Conservation (phyloP, 106 monocot species). For the Iris macrosiphon region DNA sequence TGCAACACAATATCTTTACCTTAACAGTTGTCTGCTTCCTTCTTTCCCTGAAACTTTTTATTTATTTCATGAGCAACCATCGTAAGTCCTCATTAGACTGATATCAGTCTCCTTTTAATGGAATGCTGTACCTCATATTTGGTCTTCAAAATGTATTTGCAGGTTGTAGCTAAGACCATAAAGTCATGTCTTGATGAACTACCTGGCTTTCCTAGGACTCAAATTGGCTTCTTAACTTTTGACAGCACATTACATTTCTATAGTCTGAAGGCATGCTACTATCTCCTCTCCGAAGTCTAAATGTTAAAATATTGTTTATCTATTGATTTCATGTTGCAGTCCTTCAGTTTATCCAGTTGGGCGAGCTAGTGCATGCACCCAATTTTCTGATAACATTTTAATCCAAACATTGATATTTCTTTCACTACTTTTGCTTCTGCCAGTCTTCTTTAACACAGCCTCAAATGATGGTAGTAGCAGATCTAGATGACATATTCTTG, state of each 20-base stretch:
- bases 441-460: constrained; percentile 96
- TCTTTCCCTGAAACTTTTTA: too few relatives aligned
- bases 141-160: constrained; percentile 16
- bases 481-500: constrained; percentile 91
- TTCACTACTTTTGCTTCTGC: constrained; percentile 19
- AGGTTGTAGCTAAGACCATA: constrained; percentile 83
- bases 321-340: too few relatives aligned
- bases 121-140: not conserved
- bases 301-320: too few relatives aligned
- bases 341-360: too few relatives aligned
- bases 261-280: constrained; percentile 65
- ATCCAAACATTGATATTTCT: not conserved
- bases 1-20: not conserved
- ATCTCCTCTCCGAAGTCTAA: not conserved
- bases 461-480: constrained; percentile 96
- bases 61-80: too few relatives aligned
- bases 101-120: not conserved
- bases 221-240: constrained; percentile 96
- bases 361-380: too few relatives aligned
- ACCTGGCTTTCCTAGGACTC: constrained; percentile 86
- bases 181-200: constrained; percentile 93
- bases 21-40: not conserved
- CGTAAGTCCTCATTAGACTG: too few relatives aligned
- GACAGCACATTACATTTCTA: constrained; percentile 98
- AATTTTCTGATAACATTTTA: not conserved